Base-by-base conservation (phyloP, 768 basidiomycete genomes). In the Sporobolomyces pararoseus region DNA sequence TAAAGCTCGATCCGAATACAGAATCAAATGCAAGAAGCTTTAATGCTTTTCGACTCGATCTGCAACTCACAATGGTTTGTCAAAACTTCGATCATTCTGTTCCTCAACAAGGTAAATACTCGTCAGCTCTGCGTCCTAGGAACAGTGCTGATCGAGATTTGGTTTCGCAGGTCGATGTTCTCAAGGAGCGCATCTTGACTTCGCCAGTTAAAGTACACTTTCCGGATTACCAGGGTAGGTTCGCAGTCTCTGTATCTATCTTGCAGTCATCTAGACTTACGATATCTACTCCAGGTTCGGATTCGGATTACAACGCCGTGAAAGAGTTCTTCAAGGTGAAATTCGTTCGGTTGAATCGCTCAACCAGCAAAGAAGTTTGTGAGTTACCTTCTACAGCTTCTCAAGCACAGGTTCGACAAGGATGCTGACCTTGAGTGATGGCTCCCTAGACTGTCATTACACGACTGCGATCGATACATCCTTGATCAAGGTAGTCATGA, bases 281-380 rank as follows among this genome's bases (percentile, higher is more conserved):
- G 5, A 37, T 27, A 29, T 7, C 25, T 23, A 7, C 4, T 50
- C 47, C 35, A 35, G 80, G 78, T 5, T 89, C 90, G 39, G 91
- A 90, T n/a, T 83, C 86, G 72, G 89, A 90, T 81, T 88, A 93
- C 79, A 91, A 94, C 76, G 84, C 86, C 23, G 94, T 92, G 3
- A 92, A 91, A 79, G 87, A 89, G 76, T 88, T 86, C 77, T 82
- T 89, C 71, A 80, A 87, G 21, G 83, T 85, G 65, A 86, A 90
- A 57, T 97, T 98, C 80, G 88, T 91, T 3, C 85, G 85, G n/a
- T 84, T 96, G 66, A 97, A 97, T 78, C 91, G 95, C 80, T 89
- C 87, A 67, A 87, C 89, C 25, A 72, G 76, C 27, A 77, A 77
- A 46, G 69, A 76, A 49, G 61, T 76, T 44, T 77, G 75, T 67